Evolutionary conservation across 2,329 filamentous ascomycete species (phyloP), one percentile per base, ranked within the genome.

Genomic region (Trichoderma sp.): DNA sequence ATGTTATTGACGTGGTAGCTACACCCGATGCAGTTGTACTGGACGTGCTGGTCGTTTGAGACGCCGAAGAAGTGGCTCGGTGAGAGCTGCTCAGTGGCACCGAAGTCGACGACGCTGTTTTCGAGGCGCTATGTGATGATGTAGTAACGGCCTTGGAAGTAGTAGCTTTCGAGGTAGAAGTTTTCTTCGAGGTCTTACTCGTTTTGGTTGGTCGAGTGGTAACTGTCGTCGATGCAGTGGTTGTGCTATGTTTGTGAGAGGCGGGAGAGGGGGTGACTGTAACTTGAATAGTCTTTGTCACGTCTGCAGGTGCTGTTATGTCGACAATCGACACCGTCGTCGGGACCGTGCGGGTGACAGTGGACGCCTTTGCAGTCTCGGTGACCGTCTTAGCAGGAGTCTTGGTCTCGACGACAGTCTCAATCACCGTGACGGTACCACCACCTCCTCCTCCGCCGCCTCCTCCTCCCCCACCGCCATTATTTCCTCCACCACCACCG

Each of bases 251-350:
- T n/a, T 39, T 56, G 39, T 51, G 18, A 39, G 67, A 67, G 24
- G 57, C 70, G 8, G 76, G 74, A 6, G 79, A 78, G 6, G 76
- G 74, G 6, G 79, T 78, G 5, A 82, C 78, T 11, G 77, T 36
- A 36, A 36, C 34, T 36, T 36, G 78, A 30, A 81, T 61, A 8
- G 78, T 78, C 8, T 76, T 74, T 12, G 78, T 78, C 28, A 70
- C 72, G 1, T 75, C 71, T 28, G 70, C 34, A 36, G 34, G 34
- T 14, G 34, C 75, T 1, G 74, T 74, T 7, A 81, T 73, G 65
- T 80, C 76, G 61, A 82, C 76, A 61, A 81, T 70, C 21, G 79
- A 79, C 39, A 82, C 75, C 12, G 79, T 81, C 9, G 76, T 71
- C 3, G 78, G 75, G 32, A 77, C 73, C 7, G 76, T 71, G 24